Evolutionary conservation across 2,329 filamentous ascomycete species (phyloP).

Genomic region (Raffaelea albimanens): DNA sequence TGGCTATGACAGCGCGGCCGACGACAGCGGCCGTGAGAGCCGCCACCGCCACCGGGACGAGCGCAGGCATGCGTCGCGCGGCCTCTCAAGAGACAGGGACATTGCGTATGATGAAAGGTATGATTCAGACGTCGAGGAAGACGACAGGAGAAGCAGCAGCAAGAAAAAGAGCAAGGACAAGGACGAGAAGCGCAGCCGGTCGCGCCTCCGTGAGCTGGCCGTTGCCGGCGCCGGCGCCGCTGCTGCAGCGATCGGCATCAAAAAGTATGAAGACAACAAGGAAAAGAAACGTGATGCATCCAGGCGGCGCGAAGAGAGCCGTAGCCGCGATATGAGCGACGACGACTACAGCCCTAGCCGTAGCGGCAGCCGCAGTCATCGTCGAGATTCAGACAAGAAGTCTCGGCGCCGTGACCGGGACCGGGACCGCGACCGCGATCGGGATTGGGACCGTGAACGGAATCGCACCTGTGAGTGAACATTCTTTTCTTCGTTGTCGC

Average conservation of each 20-base stretch:
- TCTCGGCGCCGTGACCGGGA: conserved; percentile 12
- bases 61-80: conserved; percentile 42
- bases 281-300: conserved; percentile 26
- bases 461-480: not conserved
- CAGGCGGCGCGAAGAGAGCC: conserved; percentile 23
- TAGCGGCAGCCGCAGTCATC: conserved; percentile 25
- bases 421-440: conserved; percentile 7
- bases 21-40: conserved; percentile 21
- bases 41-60: conserved; percentile 46
- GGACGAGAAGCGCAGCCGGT: conserved; percentile 24
- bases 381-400: conserved; percentile 22
- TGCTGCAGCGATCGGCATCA: conserved; percentile 53
- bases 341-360: conserved; percentile 10
- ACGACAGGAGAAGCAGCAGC: not conserved
- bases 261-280: conserved; percentile 44
- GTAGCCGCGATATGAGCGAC: not conserved
- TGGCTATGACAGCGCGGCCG: conserved; percentile 39
- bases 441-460: conserved; percentile 11
- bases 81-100: conserved; percentile 7
- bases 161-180: conserved; percentile 28
- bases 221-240: conserved; percentile 45
- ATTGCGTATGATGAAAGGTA: not conserved
- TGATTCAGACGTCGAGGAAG: not conserved
- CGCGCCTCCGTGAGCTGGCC: conserved; percentile 44
- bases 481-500: not conserved